Base-by-base conservation (phyloP, 2,329 filamentous ascomycete genomes). In the Trichoderma gracile region DNA sequence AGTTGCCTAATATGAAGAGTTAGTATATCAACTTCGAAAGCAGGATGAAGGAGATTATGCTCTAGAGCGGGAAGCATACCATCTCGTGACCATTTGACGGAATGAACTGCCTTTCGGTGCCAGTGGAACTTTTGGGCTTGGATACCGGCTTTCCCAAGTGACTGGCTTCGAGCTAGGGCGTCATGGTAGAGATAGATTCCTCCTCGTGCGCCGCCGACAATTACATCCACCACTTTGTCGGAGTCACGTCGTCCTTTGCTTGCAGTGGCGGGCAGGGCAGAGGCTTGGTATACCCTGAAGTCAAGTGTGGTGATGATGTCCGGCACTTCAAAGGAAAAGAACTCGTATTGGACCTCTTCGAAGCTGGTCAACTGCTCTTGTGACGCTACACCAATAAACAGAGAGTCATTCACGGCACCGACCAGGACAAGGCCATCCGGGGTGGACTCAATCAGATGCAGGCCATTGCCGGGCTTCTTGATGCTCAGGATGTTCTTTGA, bases 51-150 rank as follows among this genome's bases (percentile, higher is more conserved):
- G 10, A 43, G 17, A n/a, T 30, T 3, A 5, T 1, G 23, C 19
- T 27, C 12, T n/a, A 25, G n/a, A 38, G 8, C 7, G 17, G 7
- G 42, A 10, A 54, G 62, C 74, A 46, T 83, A 92, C 94, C 93
- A 82, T 99, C 95, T 69, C 83, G 82, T 15, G 95, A 97, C 91
- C 93, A 98, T 76, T 95, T 96, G 65, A 97, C 82, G 10, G 91
- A 85, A 70, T 90, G 89, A 9, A 97, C 93, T 55, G 89, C 86
- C 70, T 89, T 88, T 70, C 93, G 86, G 76, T 99, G 95, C 95
- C 95, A 99, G 75, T 98, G 95, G 60, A 93, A 81, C 68, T 89
- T 90, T 64, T 89, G 87, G 40, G 82, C 82, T 66, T 82, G 81
- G 25, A 86, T 74, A 21, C 84, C 81, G 1, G 74, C 71, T 53